Conservation (phyloP, 768 basidiomycete genomes). For the Tricholoma flavovirens region DNA sequence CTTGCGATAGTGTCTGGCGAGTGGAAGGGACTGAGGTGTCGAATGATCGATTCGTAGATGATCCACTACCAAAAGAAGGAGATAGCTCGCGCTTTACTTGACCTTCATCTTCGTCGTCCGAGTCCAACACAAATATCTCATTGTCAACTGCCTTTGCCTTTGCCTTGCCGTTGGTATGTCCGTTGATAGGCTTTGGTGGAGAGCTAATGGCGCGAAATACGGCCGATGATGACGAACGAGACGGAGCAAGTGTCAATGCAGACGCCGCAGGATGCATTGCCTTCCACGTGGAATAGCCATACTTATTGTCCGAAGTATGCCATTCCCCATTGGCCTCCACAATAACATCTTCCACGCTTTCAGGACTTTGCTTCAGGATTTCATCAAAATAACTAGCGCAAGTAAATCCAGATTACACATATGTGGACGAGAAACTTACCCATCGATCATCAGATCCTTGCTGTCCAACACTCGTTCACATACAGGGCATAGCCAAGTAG, state of each 20-base stretch:
- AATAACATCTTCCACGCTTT: conserved; percentile 84
- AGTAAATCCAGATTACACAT: neutral
- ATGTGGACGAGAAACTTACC: conserved; percentile 42
- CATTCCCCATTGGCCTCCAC: conserved; percentile 94
- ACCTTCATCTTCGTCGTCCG: conserved; percentile 75
- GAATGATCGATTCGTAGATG: conserved; percentile 11
- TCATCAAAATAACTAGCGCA: conserved; percentile 76
- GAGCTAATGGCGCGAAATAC: conserved; percentile 18
- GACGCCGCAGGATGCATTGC: conserved; percentile 36
- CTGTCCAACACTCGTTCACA: conserved; percentile 76
- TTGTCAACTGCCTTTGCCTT: conserved; percentile 35
- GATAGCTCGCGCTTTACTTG: conserved; percentile 74
- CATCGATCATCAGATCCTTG: conserved; percentile 87
- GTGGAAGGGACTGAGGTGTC: conserved; percentile 26
- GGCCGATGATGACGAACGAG: conserved; percentile 26
- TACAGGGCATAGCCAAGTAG: conserved; percentile 92
- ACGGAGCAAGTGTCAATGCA: conserved; percentile 19
- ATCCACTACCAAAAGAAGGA: conserved; percentile 49
- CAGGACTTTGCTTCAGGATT: conserved; percentile 73
- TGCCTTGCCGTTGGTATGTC: conserved; percentile 35
- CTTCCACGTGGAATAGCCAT: conserved; percentile 70
- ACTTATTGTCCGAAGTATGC: conserved; percentile 89
- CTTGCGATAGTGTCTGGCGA: conserved; percentile 22
- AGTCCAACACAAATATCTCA: conserved; percentile 64
- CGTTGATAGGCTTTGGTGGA: conserved; percentile 20